Evolutionary conservation across 805 yeast species (phyloP).

Genomic region (Metschnikowia cerradonensis): DNA sequence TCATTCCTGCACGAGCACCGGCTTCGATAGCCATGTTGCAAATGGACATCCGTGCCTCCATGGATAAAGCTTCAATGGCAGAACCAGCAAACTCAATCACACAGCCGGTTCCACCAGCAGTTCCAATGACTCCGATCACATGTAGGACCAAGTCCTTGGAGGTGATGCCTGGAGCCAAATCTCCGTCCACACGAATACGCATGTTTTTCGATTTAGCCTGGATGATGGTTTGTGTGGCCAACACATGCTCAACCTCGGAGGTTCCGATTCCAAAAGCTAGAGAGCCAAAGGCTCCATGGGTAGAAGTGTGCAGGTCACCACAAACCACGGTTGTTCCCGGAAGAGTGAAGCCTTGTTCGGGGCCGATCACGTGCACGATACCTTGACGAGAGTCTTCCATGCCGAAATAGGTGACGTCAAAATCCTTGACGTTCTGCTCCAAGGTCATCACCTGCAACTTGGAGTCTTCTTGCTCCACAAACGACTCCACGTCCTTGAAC

Average conservation of each 20-base stretch:
- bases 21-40: slow-evolving; percentile 99
- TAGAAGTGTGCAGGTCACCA: slow-evolving; percentile 98
- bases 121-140: slow-evolving; percentile 94
- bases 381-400: slow-evolving; percentile 95
- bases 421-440: slow-evolving; percentile 87
- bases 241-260: slow-evolving; percentile 97
- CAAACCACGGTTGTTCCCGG: slow-evolving; percentile 99
- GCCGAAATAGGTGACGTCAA: slow-evolving; percentile 89
- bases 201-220: slow-evolving; percentile 95
- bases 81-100: slow-evolving; percentile 97
- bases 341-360: slow-evolving; percentile 96
- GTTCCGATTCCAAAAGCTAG: slow-evolving; percentile 99
- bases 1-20: slow-evolving; percentile 99
- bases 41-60: slow-evolving; percentile 99
- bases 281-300: slow-evolving; percentile 98
- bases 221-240: slow-evolving; percentile 94
- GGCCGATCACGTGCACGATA: slow-evolving; percentile 97
- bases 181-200: slow-evolving; percentile 84
- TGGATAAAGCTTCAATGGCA: slow-evolving; percentile 82
- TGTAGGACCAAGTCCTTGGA: slow-evolving; percentile 94
- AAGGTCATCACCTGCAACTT: slow-evolving; percentile 87
- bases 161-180: slow-evolving; percentile 82
- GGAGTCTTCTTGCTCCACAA: slow-evolving; percentile 88
- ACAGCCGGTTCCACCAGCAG: slow-evolving; percentile 98
- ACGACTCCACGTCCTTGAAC: slow-evolving; percentile 69